Base-by-base conservation (phyloP, 331 rosid species). In the Prunus yedoensis region DNA sequence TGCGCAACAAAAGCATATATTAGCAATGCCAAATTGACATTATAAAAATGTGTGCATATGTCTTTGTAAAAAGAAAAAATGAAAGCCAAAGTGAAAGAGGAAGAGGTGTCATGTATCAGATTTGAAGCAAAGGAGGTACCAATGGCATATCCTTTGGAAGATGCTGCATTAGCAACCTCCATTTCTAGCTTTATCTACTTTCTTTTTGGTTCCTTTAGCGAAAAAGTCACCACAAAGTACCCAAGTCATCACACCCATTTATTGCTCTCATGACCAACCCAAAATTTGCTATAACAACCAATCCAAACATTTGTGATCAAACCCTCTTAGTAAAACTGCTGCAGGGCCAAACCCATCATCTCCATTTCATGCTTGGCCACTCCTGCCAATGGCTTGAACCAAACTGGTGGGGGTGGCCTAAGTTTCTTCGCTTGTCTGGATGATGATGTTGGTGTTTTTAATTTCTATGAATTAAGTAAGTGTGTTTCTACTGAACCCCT, bases 91-190 rank as follows among this genome's bases (percentile, higher is more conserved):
- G 47, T 21, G 76, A 64, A 72, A 70, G 71, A n/a, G 68, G 58
- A 64, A 38, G 64, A 32, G 65, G 56, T 79, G 76, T 82, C 81
- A 78, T 75, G 77, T 60, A 80, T 75, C 84, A 79, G 45, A 80
- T 70, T 83, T 63, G 88, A 85, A 76, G 86, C 46, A 62, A n/a
- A 66, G 70, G 53, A 12, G 54, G 11, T 30, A 80, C 77, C 64
- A 82, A 83, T 68, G 88, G 97, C 82, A 94, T 94, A 94, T 94
- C 77, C 97, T 60, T 25, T 81, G 88, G 92, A 90, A 94, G 99
- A 94, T 94, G 85, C 99, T 74, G 66, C 61, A 75, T 70, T 54
- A 79, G 81, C 80, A 85, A 80, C 87, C 87, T 76, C 74, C 78
- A 43, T 79, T 78, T 81, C 91, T 70, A 83, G 43, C 75, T 70